Evolutionary conservation across 1,284 basidiomycete species (phyloP), one percentile per base, ranked within the genome.

Genomic region (Neolentinus lepideus): DNA sequence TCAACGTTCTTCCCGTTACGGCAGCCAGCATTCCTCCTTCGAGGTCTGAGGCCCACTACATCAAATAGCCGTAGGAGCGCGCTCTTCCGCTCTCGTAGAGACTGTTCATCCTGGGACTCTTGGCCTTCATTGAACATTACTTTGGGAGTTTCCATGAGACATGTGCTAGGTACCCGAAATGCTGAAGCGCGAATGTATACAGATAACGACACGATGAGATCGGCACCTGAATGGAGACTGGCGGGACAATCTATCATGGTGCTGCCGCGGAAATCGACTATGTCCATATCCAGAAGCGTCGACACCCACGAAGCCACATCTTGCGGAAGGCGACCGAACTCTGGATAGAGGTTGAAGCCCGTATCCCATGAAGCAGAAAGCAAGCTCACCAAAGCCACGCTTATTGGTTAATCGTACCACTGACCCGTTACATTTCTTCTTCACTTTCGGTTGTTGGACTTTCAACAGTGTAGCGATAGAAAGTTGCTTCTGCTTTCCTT

Each of bases 71-170:
- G 72, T 2, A 85, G 63, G 35, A 90, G 70, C 0, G 85, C 78
- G n/a, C 73, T 71, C 64, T 94, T 94, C 33, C 92, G 77, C 64
- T 88, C 85, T 33, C 90, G 78, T n/a, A 95, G 73, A 16, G 69
- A 70, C 59, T 84, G 82, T 69, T 95, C 92, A 55, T 83, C 79
- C 2, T 76, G 72, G 0, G 88, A 92, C 65, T 94, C 92, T 51
- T 81, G 73, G 0, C 85, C 86, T 67, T 91, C 88, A 57, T 80
- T 78, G 61, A 88, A 83, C 64, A 83, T 75, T 12, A 55, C 50
- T 66, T 61, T 74, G 2, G 65, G 59, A 22, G 64, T 61, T 33
- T 76, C 73, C 4, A 69, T 61, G 2, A 67, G 54, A 6, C 72
- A 69, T 25, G 69, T 59, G 38, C 69, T 71, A 2, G 77, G 66